Evolutionary conservation across 352 stramenopile species (phyloP).

Genomic region (Pythium dissotocum): DNA sequence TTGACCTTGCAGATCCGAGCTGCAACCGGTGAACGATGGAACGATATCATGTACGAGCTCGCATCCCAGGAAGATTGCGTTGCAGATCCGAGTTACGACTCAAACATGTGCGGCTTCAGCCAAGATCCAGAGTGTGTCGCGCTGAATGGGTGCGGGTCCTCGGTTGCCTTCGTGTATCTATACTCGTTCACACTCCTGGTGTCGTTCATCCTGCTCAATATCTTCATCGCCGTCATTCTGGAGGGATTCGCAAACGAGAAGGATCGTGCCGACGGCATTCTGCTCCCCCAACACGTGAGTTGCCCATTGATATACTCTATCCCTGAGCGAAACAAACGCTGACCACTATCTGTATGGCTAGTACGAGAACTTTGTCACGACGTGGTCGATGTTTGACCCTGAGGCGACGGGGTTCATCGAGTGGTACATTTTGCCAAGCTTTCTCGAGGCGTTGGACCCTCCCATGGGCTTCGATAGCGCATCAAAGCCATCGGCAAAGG

Average conservation of each 20-base stretch:
- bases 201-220: constrained; percentile 89
- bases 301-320: not conserved
- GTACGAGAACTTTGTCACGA: constrained; percentile 75
- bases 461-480: constrained; percentile 66
- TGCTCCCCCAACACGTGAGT: constrained; percentile 54
- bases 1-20: constrained; percentile 67
- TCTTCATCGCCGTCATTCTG: constrained; percentile 92
- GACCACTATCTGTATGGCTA: constrained; percentile 25
- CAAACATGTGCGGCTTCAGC: constrained; percentile 58
- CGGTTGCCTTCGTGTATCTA: constrained; percentile 67
- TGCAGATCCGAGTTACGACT: constrained; percentile 46
- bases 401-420: constrained; percentile 83
- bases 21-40: constrained; percentile 91
- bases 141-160: constrained; percentile 67
- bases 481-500: constrained; percentile 39
- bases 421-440: constrained; percentile 59
- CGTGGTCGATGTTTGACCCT: constrained; percentile 82
- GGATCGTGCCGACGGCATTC: constrained; percentile 28
- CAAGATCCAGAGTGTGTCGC: constrained; percentile 39
- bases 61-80: constrained; percentile 45
- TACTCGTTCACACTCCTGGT: constrained; percentile 90
- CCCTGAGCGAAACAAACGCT: not conserved
- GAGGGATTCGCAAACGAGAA: constrained; percentile 81
- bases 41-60: constrained; percentile 90
- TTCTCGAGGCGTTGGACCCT: constrained; percentile 60